Evolutionary conservation across 2,329 filamentous ascomycete genomes (phyloP), one percentile per base, ranked within the genome.

Genomic region (Epichloe bromicola): DNA sequence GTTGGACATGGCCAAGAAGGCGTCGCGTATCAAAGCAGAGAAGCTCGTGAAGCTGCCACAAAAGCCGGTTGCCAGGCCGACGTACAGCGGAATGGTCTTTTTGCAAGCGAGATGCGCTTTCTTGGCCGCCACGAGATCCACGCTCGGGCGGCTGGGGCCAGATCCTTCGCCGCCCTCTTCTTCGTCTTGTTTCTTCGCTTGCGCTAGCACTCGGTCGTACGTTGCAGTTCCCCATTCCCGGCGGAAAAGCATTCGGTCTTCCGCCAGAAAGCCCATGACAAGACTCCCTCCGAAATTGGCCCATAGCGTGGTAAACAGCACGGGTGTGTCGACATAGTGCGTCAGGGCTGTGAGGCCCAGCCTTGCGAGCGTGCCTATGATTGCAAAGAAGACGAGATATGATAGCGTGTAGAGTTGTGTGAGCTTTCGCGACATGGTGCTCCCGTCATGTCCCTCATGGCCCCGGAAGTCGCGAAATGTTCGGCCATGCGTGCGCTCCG

Each of bases 11-110:
- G 87, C 84, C 20, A 95, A 75, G 63, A 94, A 95, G 14, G 76
- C 68, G 59, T 95, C 90, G 6, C 86, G 78, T 45, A 90, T 82
- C 63, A 95, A 94, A 19, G 83, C 82, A 0, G 89, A 95, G 67
- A 95, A 95, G 10, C 85, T 90, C 0, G 90, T 96, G 61, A 93
- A 87, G 57, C 86, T 90, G 55, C 91, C 88, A 60, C 88, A 95
- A 65, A 93, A 93, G 11, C 86, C 91, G 0, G 86, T 95, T 0
- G 87, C 80, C 5, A 96, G 78, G 48, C 86, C 90, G 53, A 95
- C 85, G 62, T 94, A 95, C 0, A 95, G 73, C 0, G 91, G 90
- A 30, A 95, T 85, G 0, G 86, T 86, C 70, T 94, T 95, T 64
- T 95, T 95, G 30, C 74, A 69, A 5, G 80, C 73, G 38, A 76